A percentile compares a stretch with the other conserved stretches of the same genome.
phyloP scores from a whole-genome alignment of 345 rosid species.

The Eutrema heterophyllum region DNA sequence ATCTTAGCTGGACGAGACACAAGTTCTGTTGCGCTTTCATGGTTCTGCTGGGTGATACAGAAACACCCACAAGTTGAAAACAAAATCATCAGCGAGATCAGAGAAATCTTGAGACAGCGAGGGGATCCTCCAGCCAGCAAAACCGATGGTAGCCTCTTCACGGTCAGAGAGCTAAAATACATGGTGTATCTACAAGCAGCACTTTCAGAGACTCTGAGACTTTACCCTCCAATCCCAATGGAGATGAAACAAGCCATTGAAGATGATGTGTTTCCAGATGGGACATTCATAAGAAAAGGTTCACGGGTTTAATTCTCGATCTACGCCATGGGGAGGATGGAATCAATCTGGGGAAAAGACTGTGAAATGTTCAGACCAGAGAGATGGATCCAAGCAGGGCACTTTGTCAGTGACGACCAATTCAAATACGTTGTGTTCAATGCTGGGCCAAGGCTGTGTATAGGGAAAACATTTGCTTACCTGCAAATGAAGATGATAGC shows the following conservation, averaged over 20 bases:
- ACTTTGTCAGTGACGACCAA: conserved; percentile 22
- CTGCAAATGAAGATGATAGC: conserved; percentile 41
- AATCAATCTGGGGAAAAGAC: conserved; percentile 49
- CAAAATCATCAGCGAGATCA: conserved; percentile 27
- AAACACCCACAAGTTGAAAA: conserved; percentile 38
- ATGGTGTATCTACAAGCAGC: conserved; percentile 56
- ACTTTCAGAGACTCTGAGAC: conserved; percentile 47
- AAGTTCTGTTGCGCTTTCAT: conserved; percentile 42
- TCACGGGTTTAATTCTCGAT: conserved; percentile 47
- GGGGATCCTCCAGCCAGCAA: not conserved
- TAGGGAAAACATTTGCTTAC: conserved; percentile 41
- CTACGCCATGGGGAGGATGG: conserved; percentile 71
- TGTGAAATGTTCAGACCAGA: conserved; percentile 49
- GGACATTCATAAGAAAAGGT: conserved; percentile 45
- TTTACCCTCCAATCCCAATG: conserved; percentile 61
- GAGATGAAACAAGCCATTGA: conserved; percentile 51
- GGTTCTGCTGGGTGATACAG: conserved; percentile 49
- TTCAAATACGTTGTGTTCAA: conserved; percentile 42
- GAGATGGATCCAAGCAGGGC: conserved; percentile 42
- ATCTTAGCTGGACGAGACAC: conserved; percentile 63
- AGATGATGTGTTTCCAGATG: conserved; percentile 55
- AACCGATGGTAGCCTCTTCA: conserved; percentile 17
- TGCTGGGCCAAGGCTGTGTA: conserved; percentile 39
- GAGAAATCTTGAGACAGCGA: conserved; percentile 18
- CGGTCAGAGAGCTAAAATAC: conserved; percentile 35